phyloP scores from a whole-genome alignment of 148 eudicot species.

The Cornus kousa region DNA sequence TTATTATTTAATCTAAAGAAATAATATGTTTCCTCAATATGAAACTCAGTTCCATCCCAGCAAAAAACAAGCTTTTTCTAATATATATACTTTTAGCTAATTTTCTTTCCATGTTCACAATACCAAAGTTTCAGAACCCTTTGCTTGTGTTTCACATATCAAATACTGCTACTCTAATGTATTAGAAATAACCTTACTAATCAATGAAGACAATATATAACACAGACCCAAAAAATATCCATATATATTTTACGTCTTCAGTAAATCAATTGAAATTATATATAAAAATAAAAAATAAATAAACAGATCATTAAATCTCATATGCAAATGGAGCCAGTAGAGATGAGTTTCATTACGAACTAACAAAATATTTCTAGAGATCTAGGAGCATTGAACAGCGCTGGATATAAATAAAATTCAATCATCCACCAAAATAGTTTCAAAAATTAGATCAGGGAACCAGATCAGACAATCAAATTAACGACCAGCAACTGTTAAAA shows the following conservation, averaged over 20 bases:
- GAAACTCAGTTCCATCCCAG: too few species aligned
- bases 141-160: not conserved
- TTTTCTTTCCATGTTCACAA: not conserved
- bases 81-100: too few species aligned
- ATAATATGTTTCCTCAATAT: too few species aligned
- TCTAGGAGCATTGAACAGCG: not conserved
- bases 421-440: not conserved
- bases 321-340: not conserved
- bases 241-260: too few species aligned
- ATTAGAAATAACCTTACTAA: too few species aligned
- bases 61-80: too few species aligned
- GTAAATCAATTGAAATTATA: too few species aligned
- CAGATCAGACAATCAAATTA: not conserved
- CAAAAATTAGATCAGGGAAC: conserved; percentile 1
- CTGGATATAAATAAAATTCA: not conserved
- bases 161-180: not conserved
- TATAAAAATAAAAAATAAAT: too few species aligned
- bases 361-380: too few species aligned
- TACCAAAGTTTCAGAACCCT: not conserved
- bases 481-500: not conserved
- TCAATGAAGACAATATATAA: too few species aligned
- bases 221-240: not conserved
- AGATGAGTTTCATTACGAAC: too few species aligned
- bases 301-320: not conserved
- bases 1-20: too few species aligned